phyloP scores from a whole-genome alignment of 768 basidiomycete genomes.

The Rhodotorula taiwanensis region DNA sequence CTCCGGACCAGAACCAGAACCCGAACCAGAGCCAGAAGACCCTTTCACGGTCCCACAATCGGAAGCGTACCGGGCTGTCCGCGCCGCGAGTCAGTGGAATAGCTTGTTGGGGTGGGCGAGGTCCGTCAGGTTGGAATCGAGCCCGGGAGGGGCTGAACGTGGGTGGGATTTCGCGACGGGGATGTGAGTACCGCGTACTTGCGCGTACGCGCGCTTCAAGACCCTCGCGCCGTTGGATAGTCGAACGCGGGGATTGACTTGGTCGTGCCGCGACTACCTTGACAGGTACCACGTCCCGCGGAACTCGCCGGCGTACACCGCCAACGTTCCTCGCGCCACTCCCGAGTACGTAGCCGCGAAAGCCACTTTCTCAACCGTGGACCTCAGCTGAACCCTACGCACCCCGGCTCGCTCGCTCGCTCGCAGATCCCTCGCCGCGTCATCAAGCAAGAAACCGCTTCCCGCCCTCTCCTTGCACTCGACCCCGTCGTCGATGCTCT shows the following conservation, averaged over 20 bases:
- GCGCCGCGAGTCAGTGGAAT: background rate
- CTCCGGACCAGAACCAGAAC: background rate
- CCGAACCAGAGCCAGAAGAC: background rate
- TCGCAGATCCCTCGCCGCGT: background rate
- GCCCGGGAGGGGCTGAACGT: background rate
- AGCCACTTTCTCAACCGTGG: background rate
- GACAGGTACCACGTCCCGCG: conserved; percentile 1
- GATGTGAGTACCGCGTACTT: background rate
- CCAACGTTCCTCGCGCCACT: background rate
- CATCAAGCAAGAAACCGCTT: background rate
- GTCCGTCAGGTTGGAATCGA: background rate
- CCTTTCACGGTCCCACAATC: background rate
- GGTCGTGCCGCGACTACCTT: background rate
- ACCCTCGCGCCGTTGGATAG: background rate
- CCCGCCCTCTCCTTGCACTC: background rate
- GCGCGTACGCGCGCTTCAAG: background rate
- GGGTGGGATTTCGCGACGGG: conserved; percentile 3
- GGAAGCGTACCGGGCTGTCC: background rate
- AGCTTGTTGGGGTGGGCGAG: background rate
- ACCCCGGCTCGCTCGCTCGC: background rate
- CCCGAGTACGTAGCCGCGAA: background rate
- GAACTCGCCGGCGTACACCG: background rate
- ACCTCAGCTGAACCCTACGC: background rate
- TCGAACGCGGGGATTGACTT: background rate
- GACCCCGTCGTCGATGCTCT: background rate